These are phyloP conservation scores for Trichosporon sp. DNA, from an alignment of 1,284 basidiomycete genomes.

Conservation along the genomic window DNA sequence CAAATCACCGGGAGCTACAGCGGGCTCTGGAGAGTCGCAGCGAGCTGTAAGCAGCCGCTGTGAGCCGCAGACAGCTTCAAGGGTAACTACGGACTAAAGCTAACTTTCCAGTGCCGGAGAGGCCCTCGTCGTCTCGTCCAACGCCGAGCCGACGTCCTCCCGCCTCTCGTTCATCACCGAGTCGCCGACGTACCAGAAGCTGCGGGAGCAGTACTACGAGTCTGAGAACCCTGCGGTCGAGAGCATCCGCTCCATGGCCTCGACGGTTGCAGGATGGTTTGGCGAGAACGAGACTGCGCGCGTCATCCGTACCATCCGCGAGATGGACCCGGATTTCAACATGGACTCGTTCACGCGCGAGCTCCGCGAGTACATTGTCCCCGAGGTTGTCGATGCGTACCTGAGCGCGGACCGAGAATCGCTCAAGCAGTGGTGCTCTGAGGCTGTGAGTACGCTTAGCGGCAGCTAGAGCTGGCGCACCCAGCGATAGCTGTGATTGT, in stretches of 20 bases:
- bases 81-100: too few relatives aligned
- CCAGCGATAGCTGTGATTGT: too few relatives aligned
- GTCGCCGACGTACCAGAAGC: slow-evolving; percentile 53
- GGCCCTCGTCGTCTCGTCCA: slow-evolving; percentile 69
- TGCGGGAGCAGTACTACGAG: slow-evolving; percentile 73
- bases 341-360: slow-evolving; percentile 84
- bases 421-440: slow-evolving; percentile 86
- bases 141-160: slow-evolving; percentile 48
- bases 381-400: slow-evolving; percentile 95
- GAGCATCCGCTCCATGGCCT: slow-evolving; percentile 73
- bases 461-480: too few relatives aligned
- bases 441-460: slow-evolving; percentile 68
- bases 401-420: slow-evolving; percentile 79
- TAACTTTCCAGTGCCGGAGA: slow-evolving; percentile 64
- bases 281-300: slow-evolving; percentile 97
- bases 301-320: slow-evolving; percentile 79
- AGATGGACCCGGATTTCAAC: slow-evolving; percentile 79
- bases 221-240: slow-evolving; percentile 87
- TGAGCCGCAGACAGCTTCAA: too few relatives aligned
- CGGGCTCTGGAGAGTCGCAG: background rate
- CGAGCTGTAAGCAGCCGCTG: background rate
- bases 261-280: slow-evolving; percentile 77
- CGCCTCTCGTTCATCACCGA: slow-evolving; percentile 54
- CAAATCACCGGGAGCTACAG: too few relatives aligned
- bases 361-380: slow-evolving; percentile 92